Base-by-base conservation (phyloP, 768 basidiomycete species). In the Russula compacta region DNA sequence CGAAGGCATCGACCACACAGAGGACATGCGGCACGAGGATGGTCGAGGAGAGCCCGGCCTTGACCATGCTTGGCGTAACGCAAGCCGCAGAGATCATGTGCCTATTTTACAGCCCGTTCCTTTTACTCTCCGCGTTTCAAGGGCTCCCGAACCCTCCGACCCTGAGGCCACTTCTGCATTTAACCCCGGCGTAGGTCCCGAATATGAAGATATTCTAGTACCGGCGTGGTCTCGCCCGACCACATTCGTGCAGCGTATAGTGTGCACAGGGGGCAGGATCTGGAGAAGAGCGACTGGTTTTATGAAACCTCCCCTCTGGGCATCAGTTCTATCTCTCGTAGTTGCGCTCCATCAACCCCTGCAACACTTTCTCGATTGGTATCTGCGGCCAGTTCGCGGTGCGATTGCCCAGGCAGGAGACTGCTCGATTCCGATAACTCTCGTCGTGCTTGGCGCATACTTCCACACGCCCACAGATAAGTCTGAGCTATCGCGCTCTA, bases 391-490 rank as follows among this genome's bases (percentile, higher is more conserved):
- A 0, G 69, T 92, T 62, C 86, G 83, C 66, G 80, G 83, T 29
- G 85, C 89, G 0, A 71, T 93, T 52, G 76, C 75, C 3, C 74
- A 76, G 14, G 84, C 87, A 1, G 90, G 92, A 1, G 82, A 79
- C 60, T 92, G 89, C 61, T 85, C 87, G 9, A 86, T 97, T 61
- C 95, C 95, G 0, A 69, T 97, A 33, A 97, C 95, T 1, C 76
- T 97, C 29, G 79, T 98, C 57, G 92, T 97, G 8, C 84, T 98
- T 42, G 94, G 95, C 9, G 92, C 89, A 15, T 98, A 95, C 76
- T 95, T 95, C 73, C 87, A 84, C 70, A 75, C 75, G 24, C 75
- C 77, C 10, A 73, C 74, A 1, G 58, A 46, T 2, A 33, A 52
- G 33, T 36, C 42, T 17, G 24, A 36, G 9, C 72, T 95, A 40